These are phyloP conservation scores for Saturnispora gosingensis DNA, from an alignment of 805 yeast species.

Conservation along the genomic window DNA sequence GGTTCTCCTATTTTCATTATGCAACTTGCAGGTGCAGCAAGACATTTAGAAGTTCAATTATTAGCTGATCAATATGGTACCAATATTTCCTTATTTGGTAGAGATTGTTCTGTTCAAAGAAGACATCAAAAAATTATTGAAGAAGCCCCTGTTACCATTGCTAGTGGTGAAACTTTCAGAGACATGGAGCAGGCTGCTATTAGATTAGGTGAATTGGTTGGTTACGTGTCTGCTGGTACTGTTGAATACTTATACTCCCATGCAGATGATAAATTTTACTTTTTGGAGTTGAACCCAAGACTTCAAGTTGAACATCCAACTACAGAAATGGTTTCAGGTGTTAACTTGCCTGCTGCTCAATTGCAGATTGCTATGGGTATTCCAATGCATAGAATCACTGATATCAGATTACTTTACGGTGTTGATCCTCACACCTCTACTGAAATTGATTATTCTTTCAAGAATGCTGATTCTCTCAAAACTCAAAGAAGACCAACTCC, in stretches of 20 bases:
- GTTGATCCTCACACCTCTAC: conserved; percentile 91
- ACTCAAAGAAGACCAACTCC: conserved; percentile 91
- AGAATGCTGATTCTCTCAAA: conserved; percentile 56
- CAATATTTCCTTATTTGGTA: conserved; percentile 92
- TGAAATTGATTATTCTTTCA: conserved; percentile 84
- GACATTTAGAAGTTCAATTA: conserved; percentile 96
- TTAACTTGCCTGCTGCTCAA: conserved; percentile 96
- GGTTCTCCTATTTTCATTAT: conserved; percentile 98
- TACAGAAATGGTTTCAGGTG: conserved; percentile 98
- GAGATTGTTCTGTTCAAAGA: conserved; percentile 99
- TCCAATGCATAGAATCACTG: conserved; percentile 90
- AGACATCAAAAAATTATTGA: conserved; percentile 98
- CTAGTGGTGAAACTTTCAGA: conserved; percentile 73
- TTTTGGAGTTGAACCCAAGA: conserved; percentile 95
- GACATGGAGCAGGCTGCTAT: conserved; percentile 97
- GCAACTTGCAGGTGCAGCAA: conserved; percentile 95
- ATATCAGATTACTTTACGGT: conserved; percentile 87
- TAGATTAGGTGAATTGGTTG: conserved; percentile 91
- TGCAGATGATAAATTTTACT: conserved; percentile 89
- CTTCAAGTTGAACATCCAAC: conserved; percentile 99
- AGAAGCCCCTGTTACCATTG: conserved; percentile 98
- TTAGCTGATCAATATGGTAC: conserved; percentile 98
- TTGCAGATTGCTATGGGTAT: conserved; percentile 99
- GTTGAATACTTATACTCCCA: conserved; percentile 95
- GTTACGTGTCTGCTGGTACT: conserved; percentile 98